Base-by-base conservation (phyloP, 352 stramenopile genomes). In the Globisporangium ultimum region DNA sequence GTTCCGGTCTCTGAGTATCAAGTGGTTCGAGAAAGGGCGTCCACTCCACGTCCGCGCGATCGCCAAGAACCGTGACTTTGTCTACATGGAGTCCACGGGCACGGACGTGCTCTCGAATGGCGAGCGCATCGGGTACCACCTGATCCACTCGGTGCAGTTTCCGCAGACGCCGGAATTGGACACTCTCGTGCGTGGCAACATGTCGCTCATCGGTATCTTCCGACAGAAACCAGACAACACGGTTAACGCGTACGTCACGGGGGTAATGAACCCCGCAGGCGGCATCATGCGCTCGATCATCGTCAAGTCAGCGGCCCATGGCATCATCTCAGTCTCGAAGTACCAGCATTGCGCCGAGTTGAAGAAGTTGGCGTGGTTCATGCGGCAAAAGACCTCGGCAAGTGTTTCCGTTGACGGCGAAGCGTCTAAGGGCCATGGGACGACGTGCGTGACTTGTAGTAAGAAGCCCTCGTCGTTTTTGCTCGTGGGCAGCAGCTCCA, bases 71-170 rank as follows among this genome's bases (percentile, higher is more conserved):
- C 74, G 78, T n/a, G 81, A 91, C 61, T 63, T 88, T 8, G 67
- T 91, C 3, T 79, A 76, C 43, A 55, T 89, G 14, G 78, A 89
- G 40, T 59, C 66, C 18, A 88, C 76, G 0, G 81, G 81, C 17
- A 78, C 67, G 4, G 73, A 58, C 1, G 67, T 46, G n/a, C 53
- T 88, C 32, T 53, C 66, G 15, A 76, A 71, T 2, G 81, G 78
- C 15, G 76, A 91, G 47, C 73, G 60, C 5, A 51, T 91, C 53
- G 81, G 81, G 3, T 91, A 72, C 61, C 74, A 87, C 38, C 50
- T 91, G 8, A 57, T 79, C 18, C 81, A 91, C 61, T 91, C 81
- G 24, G 69, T 91, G 11, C 71, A 88, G 28, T 76, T 89, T 18
- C 45, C 64, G 36, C 66, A 84, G 49, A 80, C 80, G 5, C 72